Base-by-base conservation (phyloP, 345 rosid species). In the Cardamine occulta region DNA sequence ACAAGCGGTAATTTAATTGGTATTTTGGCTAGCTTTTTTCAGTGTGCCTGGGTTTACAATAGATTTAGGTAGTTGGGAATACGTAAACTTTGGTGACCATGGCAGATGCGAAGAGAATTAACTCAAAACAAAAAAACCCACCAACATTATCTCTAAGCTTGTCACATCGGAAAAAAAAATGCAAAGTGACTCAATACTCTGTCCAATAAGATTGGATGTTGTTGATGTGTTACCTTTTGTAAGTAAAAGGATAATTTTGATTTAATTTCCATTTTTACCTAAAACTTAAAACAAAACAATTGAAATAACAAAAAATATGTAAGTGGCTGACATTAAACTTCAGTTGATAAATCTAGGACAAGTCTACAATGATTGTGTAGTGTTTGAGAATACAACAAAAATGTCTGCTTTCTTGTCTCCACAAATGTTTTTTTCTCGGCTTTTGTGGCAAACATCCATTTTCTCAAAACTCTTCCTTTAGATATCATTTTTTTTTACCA, bases 301-400 rank as follows among this genome's bases (percentile, higher is more conserved):
- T 15, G 34, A 55, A 54, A 57, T 0, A 8, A 14, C 2, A 29
- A 34, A 17, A 54, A 26, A 2, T 9, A 34, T 18, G 23, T 7
- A 59, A 39, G 66, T 48, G 69, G 54, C 26, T 64, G 35, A 29
- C 32, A 67, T 35, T 34, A 26, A 32, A 52, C 32, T 8, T 66
- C 4, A 12, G 23, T 51, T 52, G 17, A 31, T 6, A 66, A 66
- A 31, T 31, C 24, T 17, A 66, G 1, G 68, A 66, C 32, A 51
- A 13, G 21, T 19, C 15, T 28, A 29, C 12, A 28, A 28, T 14
- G 14, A 28, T 28, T 32, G 10, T 55, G 18, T 56, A 29, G 37
- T 54, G 59, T 53, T 29, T 64, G 37, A 19, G 9, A 51, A 49
- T n/a, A 34, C 18, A 8, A 52, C 32, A 51, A 19, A 49, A 1